Percentiles rank a stretch among this genome's conserved stretches.
These are phyloP conservation scores for Pythium phragmitis DNA, from an alignment of 352 stramenopile genomes.

Conservation along the genomic window DNA sequence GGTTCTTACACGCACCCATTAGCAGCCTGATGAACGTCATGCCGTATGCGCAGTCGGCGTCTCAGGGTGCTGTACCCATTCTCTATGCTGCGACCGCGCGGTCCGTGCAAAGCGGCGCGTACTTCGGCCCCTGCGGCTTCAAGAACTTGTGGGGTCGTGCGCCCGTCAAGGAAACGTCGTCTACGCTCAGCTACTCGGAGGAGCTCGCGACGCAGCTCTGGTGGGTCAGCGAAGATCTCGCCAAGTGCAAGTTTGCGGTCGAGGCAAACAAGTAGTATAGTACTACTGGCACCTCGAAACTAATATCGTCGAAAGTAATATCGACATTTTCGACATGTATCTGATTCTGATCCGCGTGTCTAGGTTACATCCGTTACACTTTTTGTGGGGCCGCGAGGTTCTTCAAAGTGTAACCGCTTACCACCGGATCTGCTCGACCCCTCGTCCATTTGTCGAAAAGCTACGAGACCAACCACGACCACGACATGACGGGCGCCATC, in stretches of 20 bases:
- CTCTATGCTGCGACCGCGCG: constrained; percentile 21
- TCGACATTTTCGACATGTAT: constrained; percentile 8
- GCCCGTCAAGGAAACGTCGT: constrained; percentile 18
- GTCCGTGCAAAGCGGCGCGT: constrained; percentile 22
- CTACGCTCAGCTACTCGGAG: constrained; percentile 23
- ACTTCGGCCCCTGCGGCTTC: constrained; percentile 25
- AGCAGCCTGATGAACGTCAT: constrained; percentile 14
- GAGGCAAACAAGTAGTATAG: background rate
- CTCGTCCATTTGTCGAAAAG: constrained; percentile 4
- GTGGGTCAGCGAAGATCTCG: constrained; percentile 23
- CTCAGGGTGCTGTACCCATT: constrained; percentile 15
- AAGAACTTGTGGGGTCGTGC: constrained; percentile 18
- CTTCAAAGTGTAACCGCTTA: constrained; percentile 8
- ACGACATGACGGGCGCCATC: constrained; percentile 38
- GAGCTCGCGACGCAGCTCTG: constrained; percentile 26
- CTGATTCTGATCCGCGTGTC: background rate
- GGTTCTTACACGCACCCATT: constrained; percentile 24
- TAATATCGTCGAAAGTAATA: constrained; percentile 3
- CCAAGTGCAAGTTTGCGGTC: constrained; percentile 24
- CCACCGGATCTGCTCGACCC: background rate
- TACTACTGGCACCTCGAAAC: background rate
- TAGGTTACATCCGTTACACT: constrained; percentile 4
- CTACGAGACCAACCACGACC: background rate
- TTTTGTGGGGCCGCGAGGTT: background rate
- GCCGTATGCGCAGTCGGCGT: constrained; percentile 19